Evolutionary conservation across 2,329 filamentous ascomycete species (phyloP).

Genomic region (Fusarium equiseti): DNA sequence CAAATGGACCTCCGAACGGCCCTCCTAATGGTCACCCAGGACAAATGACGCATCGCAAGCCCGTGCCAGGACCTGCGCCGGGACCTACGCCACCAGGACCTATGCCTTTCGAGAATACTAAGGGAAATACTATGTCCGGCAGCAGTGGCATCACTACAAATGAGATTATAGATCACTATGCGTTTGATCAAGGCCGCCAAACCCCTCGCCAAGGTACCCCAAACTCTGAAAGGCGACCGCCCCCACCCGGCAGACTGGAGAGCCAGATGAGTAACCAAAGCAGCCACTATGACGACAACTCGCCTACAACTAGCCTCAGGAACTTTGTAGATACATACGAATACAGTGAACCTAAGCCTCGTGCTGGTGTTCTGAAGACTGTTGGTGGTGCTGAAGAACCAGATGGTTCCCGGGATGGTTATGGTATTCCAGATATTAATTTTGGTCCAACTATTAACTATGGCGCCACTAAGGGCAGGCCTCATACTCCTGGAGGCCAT

Average conservation of each 20-base stretch:
- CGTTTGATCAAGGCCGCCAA: slow-evolving; percentile 47
- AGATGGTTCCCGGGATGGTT: slow-evolving; percentile 48
- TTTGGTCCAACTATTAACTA: slow-evolving; percentile 88
- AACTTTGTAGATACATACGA: slow-evolving; percentile 46
- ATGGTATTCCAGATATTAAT: slow-evolving; percentile 79
- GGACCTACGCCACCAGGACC: slow-evolving; percentile 30
- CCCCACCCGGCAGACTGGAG: slow-evolving; percentile 44
- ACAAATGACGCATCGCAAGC: slow-evolving; percentile 47
- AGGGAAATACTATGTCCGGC: slow-evolving; percentile 41
- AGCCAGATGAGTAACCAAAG: slow-evolving; percentile 53
- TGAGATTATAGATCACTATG: slow-evolving; percentile 57
- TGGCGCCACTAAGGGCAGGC: slow-evolving; percentile 51
- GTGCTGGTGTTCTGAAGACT: slow-evolving; percentile 84
- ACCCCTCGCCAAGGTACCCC: slow-evolving; percentile 31
- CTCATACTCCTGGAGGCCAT: slow-evolving; percentile 51
- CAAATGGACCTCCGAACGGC: slow-evolving; percentile 39
- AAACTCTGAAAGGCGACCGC: slow-evolving; percentile 41
- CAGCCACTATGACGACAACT: slow-evolving; percentile 71
- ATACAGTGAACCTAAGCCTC: slow-evolving; percentile 58
- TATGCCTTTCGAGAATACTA: slow-evolving; percentile 38
- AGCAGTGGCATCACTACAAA: slow-evolving; percentile 52
- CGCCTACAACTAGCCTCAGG: slow-evolving; percentile 49
- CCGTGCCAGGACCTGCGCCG: slow-evolving; percentile 40
- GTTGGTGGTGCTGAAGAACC: slow-evolving; percentile 68
- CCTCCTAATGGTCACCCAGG: slow-evolving; percentile 35